Evolutionary conservation across 352 stramenopile species (phyloP).

Genomic region (Poterioochromonas sp.): DNA sequence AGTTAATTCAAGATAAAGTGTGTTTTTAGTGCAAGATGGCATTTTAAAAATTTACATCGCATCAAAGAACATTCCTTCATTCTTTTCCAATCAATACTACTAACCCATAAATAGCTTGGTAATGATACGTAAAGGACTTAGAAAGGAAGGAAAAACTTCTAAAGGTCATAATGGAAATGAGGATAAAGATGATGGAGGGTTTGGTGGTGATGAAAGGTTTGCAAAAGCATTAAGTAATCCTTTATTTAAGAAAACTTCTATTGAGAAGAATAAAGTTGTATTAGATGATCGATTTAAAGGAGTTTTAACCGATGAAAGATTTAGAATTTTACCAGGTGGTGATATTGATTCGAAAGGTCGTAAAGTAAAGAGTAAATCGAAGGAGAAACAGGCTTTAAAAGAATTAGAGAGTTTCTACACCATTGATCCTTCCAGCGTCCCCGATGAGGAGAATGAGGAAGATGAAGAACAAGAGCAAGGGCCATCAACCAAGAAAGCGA

Average conservation of each 20-base stretch:
- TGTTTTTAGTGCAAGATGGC: no score
- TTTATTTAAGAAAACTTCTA: slow-evolving; percentile 15
- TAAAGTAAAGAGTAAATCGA: slow-evolving; percentile 4
- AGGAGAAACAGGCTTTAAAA: background rate
- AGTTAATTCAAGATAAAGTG: no score
- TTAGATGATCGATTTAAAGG: slow-evolving; percentile 26
- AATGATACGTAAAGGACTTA: no score
- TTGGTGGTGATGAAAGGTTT: background rate
- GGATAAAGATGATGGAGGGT: no score
- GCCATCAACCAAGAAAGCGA: background rate
- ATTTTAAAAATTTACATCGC: no score
- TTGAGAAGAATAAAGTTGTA: background rate
- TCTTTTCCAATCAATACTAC: no score
- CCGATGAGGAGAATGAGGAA: background rate
- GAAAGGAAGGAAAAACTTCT: no score
- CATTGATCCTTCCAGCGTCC: no score
- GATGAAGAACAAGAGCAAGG: background rate
- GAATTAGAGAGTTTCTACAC: slow-evolving; percentile 4
- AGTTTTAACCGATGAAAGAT: slow-evolving; percentile 8
- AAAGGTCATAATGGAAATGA: no score
- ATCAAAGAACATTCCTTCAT: no score
- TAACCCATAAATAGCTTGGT: no score
- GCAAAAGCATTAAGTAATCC: background rate
- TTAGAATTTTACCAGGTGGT: background rate
- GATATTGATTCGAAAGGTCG: slow-evolving; percentile 15